Evolutionary conservation across 345 rosid genomes (phyloP), one percentile per base, ranked within the genome.

Genomic region (Raphanus raphanistrum): DNA sequence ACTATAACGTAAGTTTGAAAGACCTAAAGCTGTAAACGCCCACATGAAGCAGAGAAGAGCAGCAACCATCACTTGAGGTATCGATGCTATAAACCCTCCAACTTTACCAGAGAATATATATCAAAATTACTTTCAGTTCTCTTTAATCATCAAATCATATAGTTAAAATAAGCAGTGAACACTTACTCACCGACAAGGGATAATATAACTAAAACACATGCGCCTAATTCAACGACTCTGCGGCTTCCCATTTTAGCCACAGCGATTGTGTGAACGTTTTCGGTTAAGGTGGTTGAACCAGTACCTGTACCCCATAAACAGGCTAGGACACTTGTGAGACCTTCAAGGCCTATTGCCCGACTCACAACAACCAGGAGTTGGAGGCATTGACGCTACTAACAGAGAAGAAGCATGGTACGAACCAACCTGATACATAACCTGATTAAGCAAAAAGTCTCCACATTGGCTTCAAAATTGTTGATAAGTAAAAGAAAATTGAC

Each of bases 291-390:
- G 31, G 97, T 89, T 25, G 98, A 95, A 55, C 99, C 99, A 29
- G 92, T 91, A 84, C 99, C 99, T 28, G 89, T 92, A 16, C 99
- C 99, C 98, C 99, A 95, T n/a, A 95, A 86, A 85, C 99, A 98
- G 61, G 99, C 99, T 86, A 95, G 78, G 85, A 95, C 67, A 73
- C 98, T 90, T 57, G 88, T 85, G 75, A 92, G 78, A 35, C 99
- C 99, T 84, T 95, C 99, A 60, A 95, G 95, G 71, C 99, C 99
- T 70, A 95, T 92, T 27, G 90, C 99, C 55, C 99, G 87, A 79
- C 97, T 90, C 52, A 95, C 86, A 77, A 95, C 87, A 63, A 63
- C 99, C 98, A 29, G 85, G 88, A 26, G 98, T 90, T 68, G 99
- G 99, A 82, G 99, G 99, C 45, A 89, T 89, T 2, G 96, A 89